Evolutionary conservation across 2,329 filamentous ascomycete species (phyloP).

Genomic region (Calonectria leucothoes): DNA sequence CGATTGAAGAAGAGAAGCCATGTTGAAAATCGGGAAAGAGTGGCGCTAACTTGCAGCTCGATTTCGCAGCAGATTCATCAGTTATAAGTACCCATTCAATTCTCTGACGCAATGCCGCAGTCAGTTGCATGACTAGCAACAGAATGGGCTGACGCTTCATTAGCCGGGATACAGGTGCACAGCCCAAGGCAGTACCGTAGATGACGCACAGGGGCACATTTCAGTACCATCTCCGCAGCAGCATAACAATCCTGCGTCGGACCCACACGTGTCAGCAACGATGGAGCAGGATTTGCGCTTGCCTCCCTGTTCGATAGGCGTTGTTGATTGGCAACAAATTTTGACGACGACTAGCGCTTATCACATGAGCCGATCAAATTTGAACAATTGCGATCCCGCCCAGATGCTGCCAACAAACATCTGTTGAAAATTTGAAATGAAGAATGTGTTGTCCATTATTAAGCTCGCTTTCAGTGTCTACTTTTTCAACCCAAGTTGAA

Average conservation of each 20-base stretch:
- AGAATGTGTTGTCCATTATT: neutral
- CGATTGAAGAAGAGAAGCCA: neutral
- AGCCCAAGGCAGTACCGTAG: neutral
- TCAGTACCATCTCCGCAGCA: neutral
- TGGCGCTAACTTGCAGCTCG: neutral
- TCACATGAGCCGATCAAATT: neutral
- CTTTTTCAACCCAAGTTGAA: neutral
- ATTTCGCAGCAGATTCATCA: neutral
- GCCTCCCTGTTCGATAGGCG: neutral
- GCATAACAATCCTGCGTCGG: neutral
- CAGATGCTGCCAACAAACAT: neutral
- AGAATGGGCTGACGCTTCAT: neutral
- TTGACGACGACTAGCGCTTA: neutral
- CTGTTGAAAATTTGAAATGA: neutral
- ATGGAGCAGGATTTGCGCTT: neutral
- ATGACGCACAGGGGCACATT: neutral
- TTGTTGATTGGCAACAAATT: neutral
- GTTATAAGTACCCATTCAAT: neutral
- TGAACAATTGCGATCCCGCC: neutral
- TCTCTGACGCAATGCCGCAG: neutral
- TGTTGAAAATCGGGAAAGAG: neutral
- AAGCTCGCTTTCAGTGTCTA: neutral
- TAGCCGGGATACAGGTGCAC: neutral
- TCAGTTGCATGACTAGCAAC: neutral
- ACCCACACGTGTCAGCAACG: neutral